A percentile compares a stretch with the other conserved stretches of the same genome.
Conservation (phyloP, 78 protist species). For the Dictyostelium purpureum region DNA sequence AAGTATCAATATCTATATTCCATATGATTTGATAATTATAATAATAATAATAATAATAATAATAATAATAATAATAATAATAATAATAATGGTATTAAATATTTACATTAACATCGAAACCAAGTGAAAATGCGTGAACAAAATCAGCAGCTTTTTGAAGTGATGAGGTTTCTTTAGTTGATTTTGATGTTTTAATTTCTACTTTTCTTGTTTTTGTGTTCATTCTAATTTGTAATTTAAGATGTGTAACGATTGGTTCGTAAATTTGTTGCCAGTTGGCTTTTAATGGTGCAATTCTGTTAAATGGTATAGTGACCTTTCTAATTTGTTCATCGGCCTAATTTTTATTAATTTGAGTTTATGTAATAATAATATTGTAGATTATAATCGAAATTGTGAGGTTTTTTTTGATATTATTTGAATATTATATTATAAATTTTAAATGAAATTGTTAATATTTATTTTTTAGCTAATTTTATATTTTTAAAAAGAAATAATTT, state of each 20-base stretch:
- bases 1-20: background rate
- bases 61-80: too few species aligned
- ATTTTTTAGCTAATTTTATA: background rate
- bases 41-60: background rate
- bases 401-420: background rate
- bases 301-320: slow-evolving; percentile 68
- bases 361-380: too few species aligned
- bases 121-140: slow-evolving; percentile 94
- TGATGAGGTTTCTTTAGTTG: slow-evolving; percentile 83
- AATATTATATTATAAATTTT: background rate
- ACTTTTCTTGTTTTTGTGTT: slow-evolving; percentile 89
- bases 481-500: background rate
- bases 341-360: too few species aligned
- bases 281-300: slow-evolving; percentile 95
- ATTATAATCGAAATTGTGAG: too few species aligned
- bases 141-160: slow-evolving; percentile 97
- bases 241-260: slow-evolving; percentile 96
- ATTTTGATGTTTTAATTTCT: slow-evolving; percentile 89
- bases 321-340: slow-evolving; percentile 65
- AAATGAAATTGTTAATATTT: background rate
- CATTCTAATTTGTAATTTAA: slow-evolving; percentile 95
- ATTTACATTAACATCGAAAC: slow-evolving; percentile 92
- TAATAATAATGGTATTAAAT: too few species aligned
- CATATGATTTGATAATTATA: background rate
- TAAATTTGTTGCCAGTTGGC: slow-evolving; percentile 93